Base-by-base conservation (phyloP, 495 filamentous ascomycete genomes). In the Chaetomium tenue region DNA sequence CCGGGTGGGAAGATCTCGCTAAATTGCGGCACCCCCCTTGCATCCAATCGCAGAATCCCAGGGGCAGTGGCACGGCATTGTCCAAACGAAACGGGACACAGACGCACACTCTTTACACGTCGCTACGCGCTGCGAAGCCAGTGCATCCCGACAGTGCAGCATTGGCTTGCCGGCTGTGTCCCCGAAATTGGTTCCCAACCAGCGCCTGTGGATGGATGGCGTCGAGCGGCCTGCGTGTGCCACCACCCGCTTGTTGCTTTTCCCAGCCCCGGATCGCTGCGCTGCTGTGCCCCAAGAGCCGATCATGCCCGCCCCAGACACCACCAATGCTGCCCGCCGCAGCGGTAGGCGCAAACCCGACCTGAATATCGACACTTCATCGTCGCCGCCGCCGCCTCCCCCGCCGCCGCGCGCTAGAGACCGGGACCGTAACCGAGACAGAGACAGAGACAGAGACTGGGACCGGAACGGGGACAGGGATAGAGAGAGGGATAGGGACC, bases 51-150 rank as follows among this genome's bases (percentile, higher is more conserved):
- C 44, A 12, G 46, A 30, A 18, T 42, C 8, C 59, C 48, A 60
- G 56, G 39, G 39, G 39, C 46, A 50, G 46, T n/a, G n/a, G 46
- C 46, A 50, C 46, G n/a, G 20, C 46, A 50, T n/a, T 23, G 46
- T 20, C 46, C n/a, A 22, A n/a, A 37, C 47, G 62, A 26, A 56
- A 58, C 63, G 39, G 63, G 18, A 46, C 56, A 46, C 33, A 48
- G 65, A 68, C 65, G 66, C 70, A 70, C 63, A 53, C 68, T 68
- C 70, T 72, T 70, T 72, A 72, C 67, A 69, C 70, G 70, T 37
- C 33, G 33, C 33, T 63, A 33, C 52, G 47, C 52, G 52, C 61
- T 20, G 52, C 28, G 26, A 9, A 13, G 23, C 42, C 52, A 44
- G 50, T 37, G 51, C 60, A 46, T 57, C 40, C 60, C 53, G 11